Percentiles rank a stretch among this genome's conserved stretches.
These are phyloP conservation scores for Fabrea salina DNA, from an alignment of 169 alveolate species.

Conservation along the genomic window DNA sequence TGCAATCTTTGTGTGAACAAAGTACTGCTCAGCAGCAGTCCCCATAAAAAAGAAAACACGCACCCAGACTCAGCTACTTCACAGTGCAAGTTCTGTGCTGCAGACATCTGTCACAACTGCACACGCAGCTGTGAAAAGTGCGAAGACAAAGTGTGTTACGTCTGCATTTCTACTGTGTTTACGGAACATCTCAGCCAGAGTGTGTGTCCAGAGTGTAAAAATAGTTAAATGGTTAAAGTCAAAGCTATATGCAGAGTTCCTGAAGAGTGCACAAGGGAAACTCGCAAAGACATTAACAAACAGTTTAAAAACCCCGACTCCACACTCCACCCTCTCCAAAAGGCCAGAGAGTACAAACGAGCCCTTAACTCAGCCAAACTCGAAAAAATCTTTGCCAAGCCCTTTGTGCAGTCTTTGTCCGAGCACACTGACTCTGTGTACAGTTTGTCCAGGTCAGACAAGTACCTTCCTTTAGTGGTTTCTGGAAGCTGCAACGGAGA, in stretches of 20 bases:
- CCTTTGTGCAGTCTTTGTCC: constrained; percentile 91
- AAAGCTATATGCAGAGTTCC: constrained; percentile 69
- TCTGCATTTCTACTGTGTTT: not conserved
- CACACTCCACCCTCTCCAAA: constrained; percentile 84
- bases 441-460: constrained; percentile 82
- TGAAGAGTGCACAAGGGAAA: constrained; percentile 66
- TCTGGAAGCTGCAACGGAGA: constrained; percentile 97
- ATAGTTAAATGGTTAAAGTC: constrained; percentile 83
- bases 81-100: not conserved
- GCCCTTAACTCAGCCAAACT: constrained; percentile 97
- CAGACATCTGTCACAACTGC: not conserved
- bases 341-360: constrained; percentile 93
- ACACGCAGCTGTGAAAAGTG: not conserved
- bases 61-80: not conserved
- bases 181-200: not conserved
- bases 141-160: not conserved
- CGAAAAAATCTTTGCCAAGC: constrained; percentile 96
- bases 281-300: constrained; percentile 72
- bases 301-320: constrained; percentile 83
- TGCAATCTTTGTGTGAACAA: not conserved
- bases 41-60: not conserved
- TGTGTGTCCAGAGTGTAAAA: not conserved
- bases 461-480: constrained; percentile 78
- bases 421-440: constrained; percentile 97
- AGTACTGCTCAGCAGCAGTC: not conserved